Evolutionary conservation across 495 filamentous ascomycete species (phyloP), one percentile per base, ranked within the genome.

Genomic region (Chaetomium fimeti): DNA sequence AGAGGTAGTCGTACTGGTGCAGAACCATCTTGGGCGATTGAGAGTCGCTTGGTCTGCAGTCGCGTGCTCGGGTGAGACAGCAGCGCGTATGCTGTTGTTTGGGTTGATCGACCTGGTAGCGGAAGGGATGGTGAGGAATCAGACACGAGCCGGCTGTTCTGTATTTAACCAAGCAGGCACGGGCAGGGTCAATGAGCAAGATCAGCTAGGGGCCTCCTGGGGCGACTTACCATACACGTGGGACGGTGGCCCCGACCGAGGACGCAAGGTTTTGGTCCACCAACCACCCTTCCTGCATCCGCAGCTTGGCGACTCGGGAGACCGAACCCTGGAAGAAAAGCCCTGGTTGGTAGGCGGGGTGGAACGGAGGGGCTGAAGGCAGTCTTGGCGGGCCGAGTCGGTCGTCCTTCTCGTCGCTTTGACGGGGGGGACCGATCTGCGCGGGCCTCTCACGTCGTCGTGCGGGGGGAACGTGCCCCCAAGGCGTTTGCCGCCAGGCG

Each of bases 1-100:
- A 90, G 69, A 92, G 79, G 68, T 89, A 90, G 74, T 85, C 83
- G 69, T 84, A 87, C 68, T 88, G 72, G 59, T 82, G 78, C 59
- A 88, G 79, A 55, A 61, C 45, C 73, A 74, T 74, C 57, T 61
- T 66, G 66, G 24, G 56, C 40, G 38, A 51, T 7, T 36, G 32
- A 5, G 32, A n/a, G 20, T 32, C 47, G 29, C 43, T 48, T 45
- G 13, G 28, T 11, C 11, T 43, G 49, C 28, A 40, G 65, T 62
- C 59, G 64, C 42, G 60, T 63, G 54, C 45, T 62, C 59, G 18
- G 51, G 29, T 32, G 38, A 52, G 36, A 65, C 56, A 60, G 63
- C 57, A 45, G 40, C 48, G n/a, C 22, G 28, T 28, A 9, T 5
- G 32, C 32, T 36, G 40, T 7, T n/a, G 27, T 40, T 48, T 16